Base-by-base conservation (phyloP, 768 basidiomycete species). In the Asterophora parasitica region DNA sequence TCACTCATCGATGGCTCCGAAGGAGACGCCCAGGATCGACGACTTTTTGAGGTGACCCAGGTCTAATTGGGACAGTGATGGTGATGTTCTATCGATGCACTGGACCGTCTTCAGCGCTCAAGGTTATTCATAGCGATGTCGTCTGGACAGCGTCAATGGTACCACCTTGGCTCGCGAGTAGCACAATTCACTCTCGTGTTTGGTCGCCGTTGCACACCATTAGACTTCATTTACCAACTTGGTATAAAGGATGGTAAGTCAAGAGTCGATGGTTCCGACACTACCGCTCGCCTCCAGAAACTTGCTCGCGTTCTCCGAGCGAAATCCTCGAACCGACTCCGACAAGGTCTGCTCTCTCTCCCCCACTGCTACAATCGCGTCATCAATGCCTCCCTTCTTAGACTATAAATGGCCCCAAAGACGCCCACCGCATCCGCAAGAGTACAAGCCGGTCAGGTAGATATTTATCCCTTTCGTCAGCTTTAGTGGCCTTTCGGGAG, bases 161-260 rank as follows among this genome's bases (percentile, higher is more conserved):
- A 13, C 39, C 40, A 41, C 42, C 16, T 40, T 13, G 23, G 17
- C n/a, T 49, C 15, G 20, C 53, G 23, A 57, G 41, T 54, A 28
- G 56, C 56, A 52, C 47, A 57, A 57, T 44, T 57, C 48, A 49
- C 56, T 46, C 56, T 30, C 7, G 19, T 36, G 27, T 34, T 33
- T 19, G n/a, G 27, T 36, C 7, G n/a, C 16, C 41, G 27, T 43
- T 27, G 23, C 11, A 17, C 31, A 12, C 35, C 42, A 20, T 37
- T 20, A 31, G 45, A 43, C 19, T 33, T 6, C 12, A 13, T 13
- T 19, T 20, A 31, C 9, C 11, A 43, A 23, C 27, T 38, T 13
- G 36, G 26, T 53, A 52, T 49, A 56, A 50, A 38, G 34, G 11
- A 27, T 9, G 20, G 23, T 30, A 16, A 35, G 12, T 10, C 37